phyloP scores from a whole-genome alignment of 2,329 filamentous ascomycete genomes.

The Cordyceps javanica region DNA sequence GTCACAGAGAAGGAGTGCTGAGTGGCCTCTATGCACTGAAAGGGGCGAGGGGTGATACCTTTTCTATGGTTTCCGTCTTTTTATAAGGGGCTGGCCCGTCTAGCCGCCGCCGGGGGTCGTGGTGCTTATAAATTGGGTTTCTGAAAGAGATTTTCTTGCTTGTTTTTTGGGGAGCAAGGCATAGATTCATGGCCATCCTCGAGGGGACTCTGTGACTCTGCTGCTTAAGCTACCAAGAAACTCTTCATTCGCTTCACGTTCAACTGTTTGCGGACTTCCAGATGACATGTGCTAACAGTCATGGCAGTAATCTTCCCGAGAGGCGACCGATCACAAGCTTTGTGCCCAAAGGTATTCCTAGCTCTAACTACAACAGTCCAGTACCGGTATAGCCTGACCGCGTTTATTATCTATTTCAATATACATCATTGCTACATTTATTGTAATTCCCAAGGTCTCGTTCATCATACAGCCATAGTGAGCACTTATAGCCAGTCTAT shows the following conservation, averaged over 20 bases:
- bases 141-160: slow-evolving; percentile 29
- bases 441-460: neutral
- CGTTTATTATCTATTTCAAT: neutral
- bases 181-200: neutral
- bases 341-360: neutral
- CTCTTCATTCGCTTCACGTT: neutral
- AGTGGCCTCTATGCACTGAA: neutral
- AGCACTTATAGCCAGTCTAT: slow-evolving; percentile 7
- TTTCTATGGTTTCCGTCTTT: slow-evolving; percentile 4
- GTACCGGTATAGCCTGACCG: too few relatives aligned
- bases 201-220: neutral
- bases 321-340: neutral
- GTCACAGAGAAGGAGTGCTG: slow-evolving; percentile 11
- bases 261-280: neutral
- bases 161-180: neutral
- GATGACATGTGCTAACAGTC: slow-evolving; percentile 2
- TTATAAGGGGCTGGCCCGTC: slow-evolving; percentile 21
- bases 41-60: neutral
- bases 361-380: neutral
- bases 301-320: neutral
- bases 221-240: neutral
- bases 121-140: slow-evolving; percentile 42
- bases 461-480: neutral
- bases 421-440: neutral
- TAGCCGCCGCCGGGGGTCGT: slow-evolving; percentile 31